Evolutionary conservation across 768 basidiomycete species (phyloP).

Genomic region (Rhodotorula kratochvilovae): DNA sequence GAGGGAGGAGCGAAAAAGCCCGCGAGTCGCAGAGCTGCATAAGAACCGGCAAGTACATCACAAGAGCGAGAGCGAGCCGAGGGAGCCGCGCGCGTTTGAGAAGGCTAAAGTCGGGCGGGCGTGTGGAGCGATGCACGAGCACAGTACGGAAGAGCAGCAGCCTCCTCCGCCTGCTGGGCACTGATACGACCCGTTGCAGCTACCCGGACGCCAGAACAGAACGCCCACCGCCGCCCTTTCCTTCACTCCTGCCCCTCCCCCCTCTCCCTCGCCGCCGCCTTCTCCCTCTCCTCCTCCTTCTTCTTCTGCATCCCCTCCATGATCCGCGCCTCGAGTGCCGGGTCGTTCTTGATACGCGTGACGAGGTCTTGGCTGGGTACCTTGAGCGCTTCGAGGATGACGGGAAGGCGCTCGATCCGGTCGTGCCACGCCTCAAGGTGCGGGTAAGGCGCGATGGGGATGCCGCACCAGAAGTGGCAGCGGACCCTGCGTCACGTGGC

Average conservation of each 20-base stretch:
- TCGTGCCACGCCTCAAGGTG: slow-evolving; percentile 17
- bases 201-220: no score
- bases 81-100: no score
- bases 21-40: no score
- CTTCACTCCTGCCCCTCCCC: neutral
- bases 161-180: no score
- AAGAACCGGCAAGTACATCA: no score
- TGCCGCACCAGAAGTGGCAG: slow-evolving; percentile 15
- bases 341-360: slow-evolving; percentile 13
- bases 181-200: no score
- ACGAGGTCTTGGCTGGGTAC: slow-evolving; percentile 26
- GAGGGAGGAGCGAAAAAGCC: no score
- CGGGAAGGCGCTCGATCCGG: slow-evolving; percentile 15
- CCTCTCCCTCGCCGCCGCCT: neutral
- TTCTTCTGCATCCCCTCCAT: slow-evolving; percentile 21
- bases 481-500: slow-evolving; percentile 9
- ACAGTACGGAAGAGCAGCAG: no score
- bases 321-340: slow-evolving; percentile 14
- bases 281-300: neutral
- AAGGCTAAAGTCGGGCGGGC: no score
- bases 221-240: no score
- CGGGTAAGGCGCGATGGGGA: slow-evolving; percentile 14
- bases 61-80: no score
- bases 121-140: no score
- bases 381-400: slow-evolving; percentile 17